Conservation (phyloP, 768 basidiomycete genomes). For the Mycena galopus region DNA sequence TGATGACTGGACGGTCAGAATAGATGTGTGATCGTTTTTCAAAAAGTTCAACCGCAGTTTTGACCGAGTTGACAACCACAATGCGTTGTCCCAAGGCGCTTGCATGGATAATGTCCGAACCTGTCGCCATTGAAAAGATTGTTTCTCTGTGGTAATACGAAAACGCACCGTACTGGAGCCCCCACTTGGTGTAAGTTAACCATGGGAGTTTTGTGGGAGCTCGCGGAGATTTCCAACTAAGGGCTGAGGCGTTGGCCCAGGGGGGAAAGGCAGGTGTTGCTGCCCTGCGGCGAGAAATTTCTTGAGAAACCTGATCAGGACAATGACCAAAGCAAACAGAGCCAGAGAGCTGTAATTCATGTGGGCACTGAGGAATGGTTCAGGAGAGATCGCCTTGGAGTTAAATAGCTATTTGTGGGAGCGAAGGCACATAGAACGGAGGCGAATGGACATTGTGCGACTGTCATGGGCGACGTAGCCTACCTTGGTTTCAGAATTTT, state of each 20-base stretch:
- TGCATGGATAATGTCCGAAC: slow-evolving; percentile 39
- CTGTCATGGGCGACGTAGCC: too few species aligned
- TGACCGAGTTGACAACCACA: slow-evolving; percentile 44
- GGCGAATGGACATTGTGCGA: too few species aligned
- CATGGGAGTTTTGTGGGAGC: slow-evolving; percentile 34
- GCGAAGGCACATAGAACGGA: too few species aligned
- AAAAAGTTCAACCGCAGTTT: slow-evolving; percentile 41
- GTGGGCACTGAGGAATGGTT: too few species aligned
- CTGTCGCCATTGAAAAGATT: slow-evolving; percentile 57
- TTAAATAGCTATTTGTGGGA: too few species aligned
- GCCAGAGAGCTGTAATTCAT: slow-evolving; percentile 6
- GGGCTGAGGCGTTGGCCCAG: slow-evolving; percentile 38
- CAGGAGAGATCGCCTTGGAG: too few species aligned
- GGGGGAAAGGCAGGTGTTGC: slow-evolving; percentile 34
- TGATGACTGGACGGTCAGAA: slow-evolving; percentile 38
- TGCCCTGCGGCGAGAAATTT: not conserved
- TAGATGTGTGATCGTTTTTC: slow-evolving; percentile 41
- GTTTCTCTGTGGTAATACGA: slow-evolving; percentile 44
- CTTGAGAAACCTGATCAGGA: not conserved
- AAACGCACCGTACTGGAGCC: slow-evolving; percentile 34
- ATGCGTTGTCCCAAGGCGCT: slow-evolving; percentile 40
- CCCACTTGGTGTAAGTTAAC: slow-evolving; percentile 40
- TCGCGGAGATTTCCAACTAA: slow-evolving; percentile 40
- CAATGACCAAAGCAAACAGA: not conserved
- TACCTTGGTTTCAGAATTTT: too few species aligned